Evolutionary conservation across 2,329 filamentous ascomycete genomes (phyloP).

Genomic region (Magnaporthiopsis incrustans): DNA sequence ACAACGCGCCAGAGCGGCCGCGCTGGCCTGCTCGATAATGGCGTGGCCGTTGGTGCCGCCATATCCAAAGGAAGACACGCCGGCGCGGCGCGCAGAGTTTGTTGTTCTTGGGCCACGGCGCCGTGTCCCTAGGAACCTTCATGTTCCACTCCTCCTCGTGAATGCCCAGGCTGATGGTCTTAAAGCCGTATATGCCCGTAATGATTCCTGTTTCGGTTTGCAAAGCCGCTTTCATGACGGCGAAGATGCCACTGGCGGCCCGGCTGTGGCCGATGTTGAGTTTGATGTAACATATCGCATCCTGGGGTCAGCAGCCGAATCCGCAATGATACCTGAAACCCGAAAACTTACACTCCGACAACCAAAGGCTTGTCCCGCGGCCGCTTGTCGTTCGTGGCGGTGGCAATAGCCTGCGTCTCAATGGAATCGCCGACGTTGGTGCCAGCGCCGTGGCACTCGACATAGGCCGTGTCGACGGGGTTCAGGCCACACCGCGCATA

Average conservation of each 20-base stretch:
- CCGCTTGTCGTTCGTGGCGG: constrained; percentile 16
- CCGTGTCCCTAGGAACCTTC: constrained; percentile 26
- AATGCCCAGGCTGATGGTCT: constrained; percentile 35
- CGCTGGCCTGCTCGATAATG: constrained; percentile 30
- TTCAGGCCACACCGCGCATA: constrained; percentile 13
- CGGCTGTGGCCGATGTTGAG: constrained; percentile 38
- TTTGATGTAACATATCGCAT: constrained; percentile 18
- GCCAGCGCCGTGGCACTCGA: constrained; percentile 34
- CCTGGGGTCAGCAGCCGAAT: no score
- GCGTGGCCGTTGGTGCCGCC: constrained; percentile 49
- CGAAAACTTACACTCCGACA: constrained; percentile 23
- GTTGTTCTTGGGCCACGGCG: constrained; percentile 22
- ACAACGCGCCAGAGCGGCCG: no score
- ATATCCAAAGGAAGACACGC: constrained; percentile 50
- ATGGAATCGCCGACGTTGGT: constrained; percentile 20
- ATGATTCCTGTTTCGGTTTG: constrained; percentile 35
- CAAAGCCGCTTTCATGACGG: constrained; percentile 31
- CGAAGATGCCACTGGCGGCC: constrained; percentile 35
- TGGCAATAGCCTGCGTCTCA: constrained; percentile 9
- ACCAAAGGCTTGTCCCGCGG: constrained; percentile 29
- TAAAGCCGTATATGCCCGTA: constrained; percentile 44
- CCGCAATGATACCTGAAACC: no score
- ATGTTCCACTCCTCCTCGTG: constrained; percentile 33
- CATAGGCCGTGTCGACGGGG: constrained; percentile 17
- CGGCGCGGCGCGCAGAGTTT: constrained; percentile 32